Conservation (phyloP, 2,329 filamentous ascomycete genomes). For the Colletotrichum sp. region DNA sequence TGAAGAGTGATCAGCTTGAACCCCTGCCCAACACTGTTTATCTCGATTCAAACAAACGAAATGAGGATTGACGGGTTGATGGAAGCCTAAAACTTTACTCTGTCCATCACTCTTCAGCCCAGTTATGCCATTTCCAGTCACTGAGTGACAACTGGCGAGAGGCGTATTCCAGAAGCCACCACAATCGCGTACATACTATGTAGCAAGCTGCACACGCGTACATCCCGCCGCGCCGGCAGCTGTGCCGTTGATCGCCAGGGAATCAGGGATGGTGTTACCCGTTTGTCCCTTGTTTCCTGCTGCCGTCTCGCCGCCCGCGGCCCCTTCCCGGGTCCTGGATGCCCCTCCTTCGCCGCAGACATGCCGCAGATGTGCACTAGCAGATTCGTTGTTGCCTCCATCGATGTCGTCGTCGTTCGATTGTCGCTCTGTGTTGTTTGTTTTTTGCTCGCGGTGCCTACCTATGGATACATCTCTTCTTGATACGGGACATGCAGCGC, state of each 20-base stretch:
- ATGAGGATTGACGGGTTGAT: conserved; percentile 5
- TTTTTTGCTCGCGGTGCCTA: not conserved
- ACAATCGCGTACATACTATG: not conserved
- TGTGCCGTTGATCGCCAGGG: conserved; percentile 14
- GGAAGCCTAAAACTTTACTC: not conserved
- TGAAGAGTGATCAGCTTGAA: not conserved
- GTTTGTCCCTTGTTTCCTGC: not conserved
- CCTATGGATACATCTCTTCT: not conserved
- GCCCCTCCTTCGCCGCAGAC: not conserved
- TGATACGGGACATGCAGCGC: not conserved
- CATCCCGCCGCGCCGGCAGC: conserved; percentile 15
- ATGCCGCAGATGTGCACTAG: not conserved
- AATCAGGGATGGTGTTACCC: not conserved
- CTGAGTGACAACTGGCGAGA: not conserved
- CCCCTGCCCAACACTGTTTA: not conserved
- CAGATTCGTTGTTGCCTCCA: not conserved
- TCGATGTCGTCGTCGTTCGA: not conserved
- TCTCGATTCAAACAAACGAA: conserved; percentile 1
- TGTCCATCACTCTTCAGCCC: not conserved
- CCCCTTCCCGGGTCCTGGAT: not conserved
- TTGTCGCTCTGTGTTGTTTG: not conserved
- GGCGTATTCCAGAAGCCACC: not conserved
- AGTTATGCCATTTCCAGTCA: not conserved
- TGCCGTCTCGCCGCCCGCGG: not conserved
- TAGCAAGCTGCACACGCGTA: conserved; percentile 2